Percentiles rank a stretch among this genome's conserved stretches.
Evolutionary conservation across 148 eudicot genomes (phyloP).

Genomic region (Rhododendron williamsianum): DNA sequence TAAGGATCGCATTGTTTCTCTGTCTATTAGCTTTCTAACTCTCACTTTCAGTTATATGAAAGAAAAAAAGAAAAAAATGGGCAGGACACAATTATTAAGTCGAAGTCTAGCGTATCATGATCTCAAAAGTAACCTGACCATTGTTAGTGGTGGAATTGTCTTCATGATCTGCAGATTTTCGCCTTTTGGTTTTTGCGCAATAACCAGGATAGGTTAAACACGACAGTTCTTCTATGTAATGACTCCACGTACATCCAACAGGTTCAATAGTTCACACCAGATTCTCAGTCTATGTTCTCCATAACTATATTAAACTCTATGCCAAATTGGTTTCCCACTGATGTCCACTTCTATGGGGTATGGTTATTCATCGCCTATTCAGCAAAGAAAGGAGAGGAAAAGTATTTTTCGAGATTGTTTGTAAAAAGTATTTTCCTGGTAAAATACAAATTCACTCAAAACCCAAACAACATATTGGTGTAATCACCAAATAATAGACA

Average conservation of each 20-base stretch:
- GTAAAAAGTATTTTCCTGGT: not conserved
- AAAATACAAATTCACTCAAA: not conserved
- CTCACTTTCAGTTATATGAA: not conserved
- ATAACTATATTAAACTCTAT: not conserved
- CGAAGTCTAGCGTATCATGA: not conserved
- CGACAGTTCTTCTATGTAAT: not conserved
- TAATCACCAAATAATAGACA: not conserved
- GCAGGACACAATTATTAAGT: not conserved
- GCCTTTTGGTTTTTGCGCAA: not conserved
- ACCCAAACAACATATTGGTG: not conserved
- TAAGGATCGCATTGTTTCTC: not conserved
- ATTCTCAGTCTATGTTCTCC: not conserved
- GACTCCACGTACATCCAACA: not conserved
- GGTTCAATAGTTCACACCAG: not conserved
- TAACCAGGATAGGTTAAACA: not conserved
- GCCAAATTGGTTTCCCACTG: not conserved
- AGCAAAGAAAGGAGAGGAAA: not conserved
- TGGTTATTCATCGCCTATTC: not conserved
- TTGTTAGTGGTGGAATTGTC: not conserved
- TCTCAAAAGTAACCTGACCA: not conserved
- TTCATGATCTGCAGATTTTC: not conserved
- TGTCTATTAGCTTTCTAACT: not conserved
- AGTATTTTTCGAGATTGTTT: not conserved
- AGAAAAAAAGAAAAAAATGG: too few relatives aligned
- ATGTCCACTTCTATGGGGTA: not conserved